Base-by-base conservation (phyloP, 1,284 basidiomycete genomes). In the Ustilago crameri region DNA sequence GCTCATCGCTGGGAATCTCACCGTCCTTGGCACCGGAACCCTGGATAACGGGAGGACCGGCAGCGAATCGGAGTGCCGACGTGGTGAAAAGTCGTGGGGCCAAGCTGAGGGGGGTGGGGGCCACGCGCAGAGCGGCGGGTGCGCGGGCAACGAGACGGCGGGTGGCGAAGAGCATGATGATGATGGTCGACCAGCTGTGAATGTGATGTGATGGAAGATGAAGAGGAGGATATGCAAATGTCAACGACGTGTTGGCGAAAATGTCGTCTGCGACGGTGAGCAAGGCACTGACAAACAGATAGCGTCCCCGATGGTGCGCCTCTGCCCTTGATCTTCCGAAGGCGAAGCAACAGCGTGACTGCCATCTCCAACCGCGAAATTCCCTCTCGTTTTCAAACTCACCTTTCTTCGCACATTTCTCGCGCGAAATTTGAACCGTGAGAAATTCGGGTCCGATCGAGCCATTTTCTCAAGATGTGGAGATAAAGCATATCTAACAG, bases 1-100 rank as follows among this genome's bases (percentile, higher is more conserved):
- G 87, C 82, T 91, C 87, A 85, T 93, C 91, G 67, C 91, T 91
- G 61, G 93, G 90, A 67, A 93, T 88, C 68, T 90, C 87, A 73
- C 93, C 93, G 14, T 88, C 58, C 85, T 92, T 90, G 77, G 88
- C 88, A 82, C 84, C 93, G 89, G 76, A 87, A 78, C 93, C 93
- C 76, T 87, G 90, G 73, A 93, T 85, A 69, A 89, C 85, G 58
- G 91, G 91, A 54, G 89, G 87, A 22, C 65, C 71, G 35, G 62
- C 64, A 27, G 67, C 61, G 61, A 74, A 68, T 27, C 72, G 74
- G 44, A 73, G 59, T 18, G 74, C 72, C 18, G 79, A 74, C 50
- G 69, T 64, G 37, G 69, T 63, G 40, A 79, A 65, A 20, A 69
- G 62, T 35, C 79, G 76, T 43, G 69, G 38, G 23, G 75, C 61